A percentile compares a stretch with the other conserved stretches of the same genome.
Conservation (phyloP, 2,329 filamentous ascomycete genomes). For the Colletotrichum kahawae region DNA sequence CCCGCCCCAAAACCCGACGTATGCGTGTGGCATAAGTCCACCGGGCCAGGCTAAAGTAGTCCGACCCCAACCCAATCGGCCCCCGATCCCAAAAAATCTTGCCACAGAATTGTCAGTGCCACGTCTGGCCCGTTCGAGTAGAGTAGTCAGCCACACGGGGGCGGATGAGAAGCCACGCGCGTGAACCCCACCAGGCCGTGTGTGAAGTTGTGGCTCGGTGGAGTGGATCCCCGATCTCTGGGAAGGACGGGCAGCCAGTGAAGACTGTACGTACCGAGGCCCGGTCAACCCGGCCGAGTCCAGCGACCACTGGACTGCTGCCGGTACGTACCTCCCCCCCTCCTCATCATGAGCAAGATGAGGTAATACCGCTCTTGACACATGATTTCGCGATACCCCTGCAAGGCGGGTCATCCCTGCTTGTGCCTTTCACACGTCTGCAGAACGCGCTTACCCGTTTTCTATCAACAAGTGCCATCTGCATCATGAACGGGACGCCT, state of each 20-base stretch:
- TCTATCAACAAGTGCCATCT: neutral
- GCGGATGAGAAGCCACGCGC: neutral
- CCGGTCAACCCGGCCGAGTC: conserved; percentile 18
- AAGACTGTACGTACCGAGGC: conserved; percentile 13
- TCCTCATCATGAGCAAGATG: neutral
- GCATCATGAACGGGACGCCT: neutral
- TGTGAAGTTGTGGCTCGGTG: conserved; percentile 17
- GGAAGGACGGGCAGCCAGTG: neutral
- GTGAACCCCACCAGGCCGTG: neutral
- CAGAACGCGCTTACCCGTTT: conserved; percentile 15
- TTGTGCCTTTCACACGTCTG: conserved; percentile 1
- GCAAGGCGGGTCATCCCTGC: conserved; percentile 14
- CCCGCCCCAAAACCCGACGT: neutral
- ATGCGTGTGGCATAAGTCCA: neutral
- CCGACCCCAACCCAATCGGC: neutral
- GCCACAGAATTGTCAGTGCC: neutral
- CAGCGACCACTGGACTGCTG: neutral
- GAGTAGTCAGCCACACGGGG: neutral
- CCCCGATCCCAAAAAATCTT: neutral
- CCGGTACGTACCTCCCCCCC: neutral
- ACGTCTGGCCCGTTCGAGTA: neutral
- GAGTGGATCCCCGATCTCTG: conserved; percentile 5
- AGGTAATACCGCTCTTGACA: conserved; percentile 9
- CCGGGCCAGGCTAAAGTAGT: neutral
- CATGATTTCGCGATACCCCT: conserved; percentile 18